These are phyloP conservation scores for Paracoccidioides brasiliensis DNA, from an alignment of 2,329 filamentous ascomycete species.

Conservation along the genomic window DNA sequence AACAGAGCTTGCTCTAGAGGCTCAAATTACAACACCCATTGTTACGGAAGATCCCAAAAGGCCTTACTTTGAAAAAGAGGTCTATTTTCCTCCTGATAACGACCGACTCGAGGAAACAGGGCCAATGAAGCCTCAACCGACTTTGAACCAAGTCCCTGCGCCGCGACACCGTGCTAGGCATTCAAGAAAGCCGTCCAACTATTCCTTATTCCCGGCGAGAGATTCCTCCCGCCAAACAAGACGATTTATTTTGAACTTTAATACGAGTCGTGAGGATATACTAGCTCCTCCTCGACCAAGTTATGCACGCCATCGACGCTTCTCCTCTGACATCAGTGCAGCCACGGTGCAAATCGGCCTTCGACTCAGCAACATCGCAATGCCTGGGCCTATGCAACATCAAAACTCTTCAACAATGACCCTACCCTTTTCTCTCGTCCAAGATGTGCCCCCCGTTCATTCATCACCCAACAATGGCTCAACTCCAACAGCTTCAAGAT, in stretches of 20 bases:
- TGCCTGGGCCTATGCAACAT: conserved; percentile 1
- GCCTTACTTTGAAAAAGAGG: background rate
- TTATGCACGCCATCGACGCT: conserved; percentile 12
- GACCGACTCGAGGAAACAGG: background rate
- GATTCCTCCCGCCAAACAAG: conserved; percentile 5
- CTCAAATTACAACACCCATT: background rate
- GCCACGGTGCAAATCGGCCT: conserved; percentile 19
- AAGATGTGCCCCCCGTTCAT: background rate
- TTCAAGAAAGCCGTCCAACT: conserved; percentile 8
- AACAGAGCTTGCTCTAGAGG: background rate
- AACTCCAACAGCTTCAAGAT: background rate
- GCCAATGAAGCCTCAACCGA: background rate
- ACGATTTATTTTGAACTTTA: conserved; percentile 7
- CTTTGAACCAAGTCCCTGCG: background rate
- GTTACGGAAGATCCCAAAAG: background rate
- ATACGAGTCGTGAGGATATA: conserved; percentile 8
- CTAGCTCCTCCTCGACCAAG: conserved; percentile 12
- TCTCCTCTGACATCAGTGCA: conserved; percentile 14
- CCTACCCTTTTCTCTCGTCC: background rate
- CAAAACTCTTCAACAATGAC: background rate
- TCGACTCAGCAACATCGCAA: conserved; percentile 14
- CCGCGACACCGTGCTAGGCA: background rate
- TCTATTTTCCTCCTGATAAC: background rate
- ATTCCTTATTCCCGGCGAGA: conserved; percentile 13
- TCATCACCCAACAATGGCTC: background rate